Percentiles rank a stretch among this genome's conserved stretches.
phyloP scores from a whole-genome alignment of 129 eudicot genomes.

The Flaveria ramosissima region DNA sequence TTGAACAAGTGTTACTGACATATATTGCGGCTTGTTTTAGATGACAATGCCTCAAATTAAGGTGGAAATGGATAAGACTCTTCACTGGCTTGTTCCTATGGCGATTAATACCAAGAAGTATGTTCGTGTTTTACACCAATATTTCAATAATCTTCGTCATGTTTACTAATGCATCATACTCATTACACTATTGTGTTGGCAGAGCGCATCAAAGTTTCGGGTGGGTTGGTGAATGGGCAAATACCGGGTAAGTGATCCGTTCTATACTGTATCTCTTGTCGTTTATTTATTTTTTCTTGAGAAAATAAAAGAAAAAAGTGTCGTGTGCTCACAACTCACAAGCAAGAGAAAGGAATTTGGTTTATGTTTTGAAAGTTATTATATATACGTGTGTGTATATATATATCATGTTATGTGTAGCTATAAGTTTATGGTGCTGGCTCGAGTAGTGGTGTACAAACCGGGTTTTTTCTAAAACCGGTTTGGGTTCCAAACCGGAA shows the following conservation, averaged over 20 bases:
- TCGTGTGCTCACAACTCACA: neutral
- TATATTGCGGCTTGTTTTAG: slow-evolving; percentile 39
- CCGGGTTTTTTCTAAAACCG: no score
- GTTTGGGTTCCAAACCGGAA: no score
- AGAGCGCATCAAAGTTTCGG: neutral
- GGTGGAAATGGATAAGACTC: slow-evolving; percentile 84
- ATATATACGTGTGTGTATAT: no score
- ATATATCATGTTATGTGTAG: no score
- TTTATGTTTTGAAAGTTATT: no score
- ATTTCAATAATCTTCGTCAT: neutral
- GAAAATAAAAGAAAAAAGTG: no score
- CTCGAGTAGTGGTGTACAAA: no score
- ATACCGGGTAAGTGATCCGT: slow-evolving; percentile 21
- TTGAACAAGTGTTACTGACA: no score
- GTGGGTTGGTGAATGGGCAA: neutral
- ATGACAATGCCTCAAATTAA: slow-evolving; percentile 72
- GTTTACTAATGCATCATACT: slow-evolving; percentile 12
- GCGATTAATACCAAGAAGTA: slow-evolving; percentile 59
- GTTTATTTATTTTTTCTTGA: neutral
- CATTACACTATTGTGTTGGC: neutral
- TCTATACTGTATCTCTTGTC: neutral
- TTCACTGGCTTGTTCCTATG: slow-evolving; percentile 88
- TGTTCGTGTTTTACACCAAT: neutral
- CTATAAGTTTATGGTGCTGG: no score
- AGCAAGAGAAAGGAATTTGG: no score